Evolutionary conservation across 1,284 basidiomycete species (phyloP), one percentile per base, ranked within the genome.

Genomic region (Xerocomus amazonicus): DNA sequence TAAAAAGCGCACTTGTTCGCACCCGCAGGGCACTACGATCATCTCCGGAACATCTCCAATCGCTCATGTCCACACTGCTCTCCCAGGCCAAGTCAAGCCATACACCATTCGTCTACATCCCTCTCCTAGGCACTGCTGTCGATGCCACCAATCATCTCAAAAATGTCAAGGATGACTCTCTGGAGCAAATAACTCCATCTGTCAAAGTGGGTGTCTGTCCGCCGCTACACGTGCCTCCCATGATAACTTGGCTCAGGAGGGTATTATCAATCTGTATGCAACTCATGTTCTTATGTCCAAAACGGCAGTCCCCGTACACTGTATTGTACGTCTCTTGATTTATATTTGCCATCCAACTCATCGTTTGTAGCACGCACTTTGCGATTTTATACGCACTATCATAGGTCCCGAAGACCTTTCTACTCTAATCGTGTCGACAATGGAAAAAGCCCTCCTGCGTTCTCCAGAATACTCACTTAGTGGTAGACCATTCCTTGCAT

Each of bases 371-470:
- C 62, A 57, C 23, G 73, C 79, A 16, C 70, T 88, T 17, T 61
- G 76, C 46, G 84, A 83, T 53, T 87, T 91, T 65, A 76, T 90
- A 51, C 60, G 66, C 9, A 73, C 67, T 0, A 77, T 72, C 43
- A 61, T 88, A 7, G 72, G 72, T 0, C 61, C 72, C 2, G 72
- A 76, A 0, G 81, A 87, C 39, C 70, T 91, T 31, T 64, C 63
- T 3, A 62, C 67, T 12, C 59, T 65, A 0, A 69, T 91, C 33
- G 68, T 90, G 0, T 84, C 88, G 0, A 75, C 76, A 0, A 78
- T 87, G 49, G 88, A 92, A 60, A 91, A 90, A 57, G 78, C 86
- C 0, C 62, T 91, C 2, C 65, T 90, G 6, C 80, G 86, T 32
- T 85, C 86, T 4, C 87, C 90, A 1, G 89, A 91, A 64, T 72